A percentile compares a stretch with the other conserved stretches of the same genome.
Evolutionary conservation across 164 flowering plant species (phyloP).

Genomic region (Litsea cubeba): DNA sequence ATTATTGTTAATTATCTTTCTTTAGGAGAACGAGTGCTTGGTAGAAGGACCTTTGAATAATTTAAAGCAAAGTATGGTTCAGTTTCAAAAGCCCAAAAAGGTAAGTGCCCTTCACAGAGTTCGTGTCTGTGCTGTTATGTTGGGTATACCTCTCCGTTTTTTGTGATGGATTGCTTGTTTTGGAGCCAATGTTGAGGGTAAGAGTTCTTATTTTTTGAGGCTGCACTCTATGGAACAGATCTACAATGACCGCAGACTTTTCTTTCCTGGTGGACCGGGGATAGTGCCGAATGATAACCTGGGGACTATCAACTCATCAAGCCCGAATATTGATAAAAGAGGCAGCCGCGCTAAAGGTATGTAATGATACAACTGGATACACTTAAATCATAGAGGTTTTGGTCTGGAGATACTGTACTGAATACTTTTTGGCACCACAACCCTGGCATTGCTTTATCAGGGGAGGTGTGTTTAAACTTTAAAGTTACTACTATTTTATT

Average conservation of each 20-base stretch:
- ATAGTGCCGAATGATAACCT: conserved; percentile 59
- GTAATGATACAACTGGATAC: neutral
- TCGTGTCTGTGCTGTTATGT: neutral
- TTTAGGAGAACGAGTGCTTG: conserved; percentile 92
- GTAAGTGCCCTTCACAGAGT: conserved; percentile 26
- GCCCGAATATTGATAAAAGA: conserved; percentile 73
- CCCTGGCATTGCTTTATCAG: too few relatives aligned
- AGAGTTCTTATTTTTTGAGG: neutral
- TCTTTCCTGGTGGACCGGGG: conserved; percentile 82
- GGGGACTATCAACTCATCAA: conserved; percentile 46
- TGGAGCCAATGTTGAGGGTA: neutral
- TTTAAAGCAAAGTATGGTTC: conserved; percentile 99
- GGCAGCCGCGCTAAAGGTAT: conserved; percentile 75
- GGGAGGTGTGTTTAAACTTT: too few relatives aligned
- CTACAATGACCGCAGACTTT: conserved; percentile 84
- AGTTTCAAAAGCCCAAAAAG: conserved; percentile 98
- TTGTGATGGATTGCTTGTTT: neutral
- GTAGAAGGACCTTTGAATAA: conserved; percentile 98
- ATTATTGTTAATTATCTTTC: neutral
- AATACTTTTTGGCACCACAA: too few relatives aligned
- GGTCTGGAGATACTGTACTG: too few relatives aligned
- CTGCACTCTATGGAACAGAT: conserved; percentile 44
- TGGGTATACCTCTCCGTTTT: neutral
- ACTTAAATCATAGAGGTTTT: too few relatives aligned
- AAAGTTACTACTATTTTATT: neutral